Conservation (phyloP, 2,329 filamentous ascomycete species). For the Pyrenophora tritici-repentis region DNA sequence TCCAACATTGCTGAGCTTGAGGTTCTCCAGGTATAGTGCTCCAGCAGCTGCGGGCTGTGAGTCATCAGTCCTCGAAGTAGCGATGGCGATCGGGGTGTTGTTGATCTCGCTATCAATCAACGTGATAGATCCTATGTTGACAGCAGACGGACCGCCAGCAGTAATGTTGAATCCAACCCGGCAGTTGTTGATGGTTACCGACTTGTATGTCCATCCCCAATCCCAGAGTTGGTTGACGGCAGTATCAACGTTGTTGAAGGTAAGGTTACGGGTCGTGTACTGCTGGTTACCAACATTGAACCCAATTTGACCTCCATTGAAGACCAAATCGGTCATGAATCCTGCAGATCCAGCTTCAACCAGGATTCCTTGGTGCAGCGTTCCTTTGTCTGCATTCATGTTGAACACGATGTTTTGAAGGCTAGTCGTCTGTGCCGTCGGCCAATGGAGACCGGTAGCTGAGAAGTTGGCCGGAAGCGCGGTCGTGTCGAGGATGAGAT, state of each 20-base stretch:
- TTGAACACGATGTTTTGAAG: conserved; percentile 54
- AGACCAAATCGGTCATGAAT: conserved; percentile 53
- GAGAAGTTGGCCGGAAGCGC: conserved; percentile 53
- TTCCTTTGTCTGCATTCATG: conserved; percentile 51
- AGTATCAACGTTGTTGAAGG: conserved; percentile 57
- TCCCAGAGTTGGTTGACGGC: conserved; percentile 64
- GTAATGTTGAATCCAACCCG: conserved; percentile 58
- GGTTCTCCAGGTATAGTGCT: conserved; percentile 62
- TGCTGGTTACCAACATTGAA: conserved; percentile 54
- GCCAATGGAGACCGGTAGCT: conserved; percentile 55
- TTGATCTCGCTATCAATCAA: conserved; percentile 62
- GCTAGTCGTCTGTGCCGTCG: conserved; percentile 52
- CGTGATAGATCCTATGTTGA: conserved; percentile 60
- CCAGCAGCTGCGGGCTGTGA: conserved; percentile 53
- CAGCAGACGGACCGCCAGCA: conserved; percentile 38
- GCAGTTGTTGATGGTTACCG: conserved; percentile 59
- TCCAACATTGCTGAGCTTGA: conserved; percentile 60
- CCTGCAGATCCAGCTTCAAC: conserved; percentile 53
- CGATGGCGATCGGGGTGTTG: conserved; percentile 57
- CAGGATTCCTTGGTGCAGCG: conserved; percentile 54
- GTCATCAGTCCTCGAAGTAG: conserved; percentile 52
- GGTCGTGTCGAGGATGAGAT: conserved; percentile 67
- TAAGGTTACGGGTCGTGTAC: conserved; percentile 63
- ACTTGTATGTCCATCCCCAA: conserved; percentile 63
- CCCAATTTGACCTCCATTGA: conserved; percentile 51